Evolutionary conservation across 1,284 basidiomycete species (phyloP), one percentile per base, ranked within the genome.

Genomic region (Golubevia sp.): DNA sequence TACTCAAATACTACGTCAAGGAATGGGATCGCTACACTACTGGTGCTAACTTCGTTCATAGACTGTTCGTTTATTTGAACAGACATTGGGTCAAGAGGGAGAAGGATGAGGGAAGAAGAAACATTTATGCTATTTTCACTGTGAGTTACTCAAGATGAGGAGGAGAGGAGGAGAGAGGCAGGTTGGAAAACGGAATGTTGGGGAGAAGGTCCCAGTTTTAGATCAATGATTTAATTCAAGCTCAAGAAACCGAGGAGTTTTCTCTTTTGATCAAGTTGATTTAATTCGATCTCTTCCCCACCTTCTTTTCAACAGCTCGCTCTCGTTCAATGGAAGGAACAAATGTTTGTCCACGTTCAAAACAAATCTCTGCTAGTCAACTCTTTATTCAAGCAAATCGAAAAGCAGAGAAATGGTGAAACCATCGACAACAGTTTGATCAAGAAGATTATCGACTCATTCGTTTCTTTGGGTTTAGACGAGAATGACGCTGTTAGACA

Each of bases 71-170:
- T 23, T 83, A 83, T 54, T 70, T 83, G 52, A 82, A 83, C 56
- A 72, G 80, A n/a, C 76, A 82, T 66, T 83, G 80, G 80, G 77
- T 83, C 56, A 76, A 74, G 71, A 71, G 75, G 30, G 73, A 82
- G 54, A 79, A 78, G 68, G 80, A 82, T 44, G 77, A 83, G 51
- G 80, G 80, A 5, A 71, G 68, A 52, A 79, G 71, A 52, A 69
- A 83, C 55, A 69, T 82, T 56, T 74, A 80, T 56, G 74, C 72
- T 5, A 72, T 83, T 25, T 83, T 79, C 65, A 80, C 78, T 21
- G 61, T 72, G 52, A 24, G 61, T 53, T 13, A 26, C 2, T 26
- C 11, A 18, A 44, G 38, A 44, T 8, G 18, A 18, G 18, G 38
- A 18, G 38, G 18, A 18, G 38, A 13, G 38, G 38, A 8, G 38